A percentile compares a stretch with the other conserved stretches of the same genome.
These are phyloP conservation scores for Lepraria neglecta DNA, from an alignment of 495 filamentous ascomycete species.

Conservation along the genomic window DNA sequence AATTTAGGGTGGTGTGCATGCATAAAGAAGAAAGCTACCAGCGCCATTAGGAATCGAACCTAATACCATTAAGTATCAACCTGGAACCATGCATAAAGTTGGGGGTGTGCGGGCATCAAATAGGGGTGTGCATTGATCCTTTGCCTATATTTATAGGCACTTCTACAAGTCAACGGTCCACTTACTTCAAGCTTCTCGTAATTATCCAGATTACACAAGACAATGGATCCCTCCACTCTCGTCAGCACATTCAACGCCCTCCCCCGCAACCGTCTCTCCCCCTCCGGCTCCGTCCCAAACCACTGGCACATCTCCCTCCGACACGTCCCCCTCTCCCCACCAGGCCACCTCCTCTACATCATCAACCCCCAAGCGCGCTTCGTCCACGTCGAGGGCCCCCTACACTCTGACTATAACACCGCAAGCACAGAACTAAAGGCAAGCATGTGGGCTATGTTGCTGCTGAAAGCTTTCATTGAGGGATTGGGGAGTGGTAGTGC, in stretches of 20 bases:
- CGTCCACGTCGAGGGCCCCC: slow-evolving; percentile 22
- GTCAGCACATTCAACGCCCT: slow-evolving; percentile 19
- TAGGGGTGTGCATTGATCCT: too few relatives aligned
- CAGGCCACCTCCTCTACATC: slow-evolving; percentile 22
- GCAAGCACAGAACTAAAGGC: slow-evolving; percentile 5
- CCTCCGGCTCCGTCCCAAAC: slow-evolving; percentile 19
- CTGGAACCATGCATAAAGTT: too few relatives aligned
- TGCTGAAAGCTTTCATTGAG: slow-evolving; percentile 16
- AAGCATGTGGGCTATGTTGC: background rate
- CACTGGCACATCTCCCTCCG: slow-evolving; percentile 24
- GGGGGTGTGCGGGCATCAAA: too few relatives aligned
- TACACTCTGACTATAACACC: background rate
- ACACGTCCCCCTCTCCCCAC: slow-evolving; percentile 18
- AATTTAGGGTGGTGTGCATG: too few relatives aligned
- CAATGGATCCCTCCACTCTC: slow-evolving; percentile 9
- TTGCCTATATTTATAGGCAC: too few relatives aligned
- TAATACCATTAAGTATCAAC: too few relatives aligned
- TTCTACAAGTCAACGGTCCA: background rate
- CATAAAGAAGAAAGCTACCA: too few relatives aligned
- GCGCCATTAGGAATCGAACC: too few relatives aligned
- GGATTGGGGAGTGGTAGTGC: slow-evolving; percentile 6
- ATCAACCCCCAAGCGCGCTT: slow-evolving; percentile 17
- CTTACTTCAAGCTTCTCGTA: too few relatives aligned
- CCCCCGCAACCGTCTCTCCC: slow-evolving; percentile 9
- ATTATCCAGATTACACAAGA: too few relatives aligned